Conservation (phyloP, 805 yeast genomes). For the Nakazawaea pomicola region DNA sequence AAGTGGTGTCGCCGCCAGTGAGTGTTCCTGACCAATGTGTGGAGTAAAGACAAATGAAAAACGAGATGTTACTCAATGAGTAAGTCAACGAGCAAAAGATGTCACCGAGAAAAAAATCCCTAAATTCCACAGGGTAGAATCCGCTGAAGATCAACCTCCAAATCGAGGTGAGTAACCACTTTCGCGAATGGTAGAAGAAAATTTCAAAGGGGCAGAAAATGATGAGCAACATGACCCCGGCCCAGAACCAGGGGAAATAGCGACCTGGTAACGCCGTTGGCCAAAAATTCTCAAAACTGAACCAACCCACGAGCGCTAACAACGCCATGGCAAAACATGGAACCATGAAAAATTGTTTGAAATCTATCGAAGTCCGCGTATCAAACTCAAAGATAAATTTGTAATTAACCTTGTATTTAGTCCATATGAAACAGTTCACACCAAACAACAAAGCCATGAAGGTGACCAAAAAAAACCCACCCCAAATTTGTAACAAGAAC, state of each 20-base stretch:
- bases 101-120: constrained; percentile 92
- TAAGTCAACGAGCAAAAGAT: constrained; percentile 85
- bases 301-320: constrained; percentile 62
- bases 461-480: constrained; percentile 69
- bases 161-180: constrained; percentile 69
- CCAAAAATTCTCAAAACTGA: constrained; percentile 71
- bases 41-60: constrained; percentile 80
- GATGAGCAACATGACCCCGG: constrained; percentile 44
- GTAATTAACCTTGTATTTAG: constrained; percentile 73
- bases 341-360: constrained; percentile 57
- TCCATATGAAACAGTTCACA: constrained; percentile 69
- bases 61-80: constrained; percentile 76
- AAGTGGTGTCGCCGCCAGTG: constrained; percentile 36
- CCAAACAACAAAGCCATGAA: constrained; percentile 63
- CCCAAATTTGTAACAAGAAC: constrained; percentile 83
- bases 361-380: constrained; percentile 59
- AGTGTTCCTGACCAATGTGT: constrained; percentile 59
- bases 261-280: constrained; percentile 53
- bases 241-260: constrained; percentile 77
- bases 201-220: constrained; percentile 59
- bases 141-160: constrained; percentile 80
- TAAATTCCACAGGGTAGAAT: constrained; percentile 88
- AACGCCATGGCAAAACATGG: constrained; percentile 57
- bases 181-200: constrained; percentile 57
- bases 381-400: constrained; percentile 89